Evolutionary conservation across 495 filamentous ascomycete genomes (phyloP), one percentile per base, ranked within the genome.

Genomic region (Talaromyces wortmannii): DNA sequence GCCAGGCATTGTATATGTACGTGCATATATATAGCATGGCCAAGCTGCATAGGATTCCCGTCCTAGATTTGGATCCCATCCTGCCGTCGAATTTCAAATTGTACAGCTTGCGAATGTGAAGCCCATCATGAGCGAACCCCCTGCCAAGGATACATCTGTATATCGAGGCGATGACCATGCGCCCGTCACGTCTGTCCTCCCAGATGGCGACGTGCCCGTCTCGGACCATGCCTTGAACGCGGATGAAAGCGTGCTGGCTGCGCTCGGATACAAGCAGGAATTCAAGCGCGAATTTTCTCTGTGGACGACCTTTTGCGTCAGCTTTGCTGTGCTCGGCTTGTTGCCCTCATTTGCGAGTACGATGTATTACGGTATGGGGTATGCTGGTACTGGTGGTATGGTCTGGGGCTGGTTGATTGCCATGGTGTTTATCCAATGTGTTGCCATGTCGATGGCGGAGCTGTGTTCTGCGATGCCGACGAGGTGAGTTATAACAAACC

Each of bases 271-370:
- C 64, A 89, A 88, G 63, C 83, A 87, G 48, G 88, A 91, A 61
- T 91, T 91, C 74, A 90, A 88, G 69, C 75, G 88, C 57, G 88
- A 91, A 59, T 90, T 91, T 63, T 86, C 80, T n/a, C 69, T 89
- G n/a, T 91, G 86, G 83, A 88, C 86, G 11, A 86, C 86, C 0
- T 91, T 91, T 68, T 88, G 85, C 60, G 86, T 91, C 48, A 85
- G 80, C 55, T 91, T 91, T 64, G 85, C 88, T 6, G 86, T 90
- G 5, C 68, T 91, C 54, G 88, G 88, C 5, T 63, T 91, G 49
- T 67, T 91, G 43, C 88, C 88, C 0, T 87, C 83, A 46, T 89
- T 90, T 62, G 88, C 88, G 5, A 84, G 78, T 52, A 92, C 88
- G 0, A 69, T 92, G 51, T 84, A 78, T 60, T 92, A 89, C 76